Conservation (phyloP, 2,329 filamentous ascomycete genomes). For the Didymella keratinophila region DNA sequence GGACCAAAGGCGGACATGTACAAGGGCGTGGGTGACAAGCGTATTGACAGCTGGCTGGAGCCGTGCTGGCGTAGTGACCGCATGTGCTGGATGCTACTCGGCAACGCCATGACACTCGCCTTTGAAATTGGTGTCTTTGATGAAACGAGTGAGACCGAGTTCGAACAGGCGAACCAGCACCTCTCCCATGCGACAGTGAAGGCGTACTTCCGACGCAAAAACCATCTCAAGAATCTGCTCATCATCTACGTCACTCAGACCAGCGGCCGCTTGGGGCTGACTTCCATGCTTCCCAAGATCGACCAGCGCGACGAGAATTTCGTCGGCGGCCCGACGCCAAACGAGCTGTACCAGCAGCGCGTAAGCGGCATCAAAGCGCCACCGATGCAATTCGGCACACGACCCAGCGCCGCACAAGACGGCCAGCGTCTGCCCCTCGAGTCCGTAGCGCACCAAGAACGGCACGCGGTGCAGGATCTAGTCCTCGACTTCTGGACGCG, state of each 20-base stretch:
- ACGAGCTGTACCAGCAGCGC: constrained; percentile 48
- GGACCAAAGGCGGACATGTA: constrained; percentile 48
- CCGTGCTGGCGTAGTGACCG: constrained; percentile 90
- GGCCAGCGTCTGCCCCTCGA: constrained; percentile 48
- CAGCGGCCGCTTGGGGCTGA: constrained; percentile 90
- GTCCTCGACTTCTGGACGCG: constrained; percentile 89
- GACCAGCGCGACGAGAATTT: constrained; percentile 39
- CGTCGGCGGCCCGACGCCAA: constrained; percentile 38
- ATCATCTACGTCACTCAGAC: constrained; percentile 92
- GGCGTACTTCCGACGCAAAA: constrained; percentile 76
- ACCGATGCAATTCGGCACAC: constrained; percentile 46
- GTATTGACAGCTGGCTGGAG: constrained; percentile 95
- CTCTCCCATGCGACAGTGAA: constrained; percentile 68
- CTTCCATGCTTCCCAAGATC: constrained; percentile 81
- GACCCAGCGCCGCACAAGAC: constrained; percentile 33
- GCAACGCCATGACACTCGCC: constrained; percentile 85
- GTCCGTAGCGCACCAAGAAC: constrained; percentile 47
- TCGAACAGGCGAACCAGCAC: constrained; percentile 52
- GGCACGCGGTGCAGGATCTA: constrained; percentile 58
- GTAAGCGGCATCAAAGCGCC: constrained; percentile 46
- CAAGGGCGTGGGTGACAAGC: constrained; percentile 76
- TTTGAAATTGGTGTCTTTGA: constrained; percentile 98
- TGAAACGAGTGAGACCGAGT: constrained; percentile 76
- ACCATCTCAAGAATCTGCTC: constrained; percentile 83
- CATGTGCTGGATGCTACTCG: constrained; percentile 98